Evolutionary conservation across 1,139 yeast genomes (phyloP).

Genomic region (Citeromyces hawaiiensis): DNA sequence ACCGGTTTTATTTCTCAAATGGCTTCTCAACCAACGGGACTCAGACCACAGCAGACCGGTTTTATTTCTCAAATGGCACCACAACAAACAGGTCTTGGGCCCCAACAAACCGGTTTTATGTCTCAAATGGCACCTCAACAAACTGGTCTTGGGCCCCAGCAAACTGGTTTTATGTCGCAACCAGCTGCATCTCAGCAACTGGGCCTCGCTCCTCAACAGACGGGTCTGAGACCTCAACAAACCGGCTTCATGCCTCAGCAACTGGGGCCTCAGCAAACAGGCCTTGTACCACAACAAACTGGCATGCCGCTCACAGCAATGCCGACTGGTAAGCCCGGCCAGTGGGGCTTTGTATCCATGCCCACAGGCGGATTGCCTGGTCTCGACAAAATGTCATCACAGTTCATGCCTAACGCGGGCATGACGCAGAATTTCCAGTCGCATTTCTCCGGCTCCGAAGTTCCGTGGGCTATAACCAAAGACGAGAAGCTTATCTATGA

Average conservation of each 20-base stretch:
- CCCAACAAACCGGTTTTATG: constrained; percentile 11
- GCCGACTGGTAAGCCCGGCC: constrained; percentile 68
- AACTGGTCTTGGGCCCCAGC: constrained; percentile 26
- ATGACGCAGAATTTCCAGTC: constrained; percentile 22
- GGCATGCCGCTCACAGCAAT: constrained; percentile 25
- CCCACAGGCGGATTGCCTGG: constrained; percentile 73
- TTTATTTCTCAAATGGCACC: constrained; percentile 12
- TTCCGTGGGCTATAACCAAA: constrained; percentile 65
- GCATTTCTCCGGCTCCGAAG: constrained; percentile 24
- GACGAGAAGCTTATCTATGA: constrained; percentile 84
- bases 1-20: constrained; percentile 3
- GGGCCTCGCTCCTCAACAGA: constrained; percentile 17
- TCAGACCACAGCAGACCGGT: constrained; percentile 15
- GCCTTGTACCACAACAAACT: constrained; percentile 24
- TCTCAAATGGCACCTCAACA: constrained; percentile 16
- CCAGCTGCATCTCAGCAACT: constrained; percentile 22
- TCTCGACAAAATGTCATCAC: constrained; percentile 58
- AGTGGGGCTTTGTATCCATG: constrained; percentile 69
- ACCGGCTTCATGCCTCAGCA: constrained; percentile 23
- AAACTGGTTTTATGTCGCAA: constrained; percentile 20
- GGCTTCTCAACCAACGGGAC: constrained; percentile 7
- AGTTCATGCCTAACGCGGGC: constrained; percentile 52
- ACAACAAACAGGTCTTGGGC: constrained; percentile 14
- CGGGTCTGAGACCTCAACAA: constrained; percentile 17
- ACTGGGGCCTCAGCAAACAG: constrained; percentile 20